These are phyloP conservation scores for Neospermospora avenae DNA, from an alignment of 2,329 filamentous ascomycete genomes.

Conservation along the genomic window DNA sequence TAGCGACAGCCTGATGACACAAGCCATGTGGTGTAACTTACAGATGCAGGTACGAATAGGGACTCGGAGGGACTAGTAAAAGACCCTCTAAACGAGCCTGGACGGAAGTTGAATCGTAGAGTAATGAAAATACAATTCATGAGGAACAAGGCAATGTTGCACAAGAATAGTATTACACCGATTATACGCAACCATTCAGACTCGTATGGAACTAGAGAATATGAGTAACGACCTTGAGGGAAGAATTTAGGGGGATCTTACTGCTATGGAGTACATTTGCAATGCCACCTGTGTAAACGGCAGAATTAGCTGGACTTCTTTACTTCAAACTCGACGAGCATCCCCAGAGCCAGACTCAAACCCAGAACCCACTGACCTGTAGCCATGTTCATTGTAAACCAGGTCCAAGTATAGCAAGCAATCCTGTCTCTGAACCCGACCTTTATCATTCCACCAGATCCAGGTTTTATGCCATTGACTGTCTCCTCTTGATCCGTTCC, in stretches of 20 bases:
- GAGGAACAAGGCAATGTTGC: slow-evolving; percentile 62
- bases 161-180: slow-evolving; percentile 57
- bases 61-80: slow-evolving; percentile 76
- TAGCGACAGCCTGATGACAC: slow-evolving; percentile 15
- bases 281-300: slow-evolving; percentile 42
- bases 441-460: slow-evolving; percentile 30
- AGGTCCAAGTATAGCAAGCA: slow-evolving; percentile 45
- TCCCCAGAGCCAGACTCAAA: not conserved
- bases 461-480: slow-evolving; percentile 9
- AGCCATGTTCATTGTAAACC: slow-evolving; percentile 60
- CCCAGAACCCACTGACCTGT: slow-evolving; percentile 32
- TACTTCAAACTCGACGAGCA: not conserved
- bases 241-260: slow-evolving; percentile 36
- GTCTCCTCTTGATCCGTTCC: not conserved
- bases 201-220: slow-evolving; percentile 46
- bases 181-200: slow-evolving; percentile 56
- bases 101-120: slow-evolving; percentile 65
- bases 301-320: not conserved
- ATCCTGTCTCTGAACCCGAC: slow-evolving; percentile 40
- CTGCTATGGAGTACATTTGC: slow-evolving; percentile 52
- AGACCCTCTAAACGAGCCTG: slow-evolving; percentile 66
- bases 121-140: slow-evolving; percentile 62
- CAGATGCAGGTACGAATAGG: slow-evolving; percentile 69
- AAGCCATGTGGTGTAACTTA: slow-evolving; percentile 35
- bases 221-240: slow-evolving; percentile 15